Conservation (phyloP, 2,329 filamentous ascomycete species). For the Sporothrix schenckii region DNA sequence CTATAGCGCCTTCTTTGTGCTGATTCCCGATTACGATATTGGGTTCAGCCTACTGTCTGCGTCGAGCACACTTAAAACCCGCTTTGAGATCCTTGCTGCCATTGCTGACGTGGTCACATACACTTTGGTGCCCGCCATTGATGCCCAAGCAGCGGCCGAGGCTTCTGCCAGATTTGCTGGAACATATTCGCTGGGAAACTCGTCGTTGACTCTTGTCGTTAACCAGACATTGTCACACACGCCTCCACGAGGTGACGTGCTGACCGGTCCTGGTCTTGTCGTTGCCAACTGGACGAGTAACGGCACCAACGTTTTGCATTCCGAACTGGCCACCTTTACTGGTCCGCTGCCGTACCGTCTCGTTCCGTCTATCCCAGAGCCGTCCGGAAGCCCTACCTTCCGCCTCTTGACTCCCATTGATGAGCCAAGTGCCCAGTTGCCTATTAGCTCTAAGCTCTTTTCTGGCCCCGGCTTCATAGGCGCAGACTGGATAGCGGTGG, state of each 20-base stretch:
- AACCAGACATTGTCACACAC: constrained; percentile 38
- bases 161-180: constrained; percentile 43
- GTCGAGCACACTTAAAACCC: constrained; percentile 16
- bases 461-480: constrained; percentile 10
- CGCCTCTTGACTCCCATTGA: constrained; percentile 16
- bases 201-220: constrained; percentile 45
- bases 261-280: constrained; percentile 44
- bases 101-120: constrained; percentile 42
- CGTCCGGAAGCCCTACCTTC: not conserved
- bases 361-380: not conserved
- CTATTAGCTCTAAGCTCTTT: constrained; percentile 7
- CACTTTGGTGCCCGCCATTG: constrained; percentile 48
- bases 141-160: constrained; percentile 48
- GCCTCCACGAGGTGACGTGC: not conserved
- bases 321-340: constrained; percentile 30
- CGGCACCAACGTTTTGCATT: constrained; percentile 46
- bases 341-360: constrained; percentile 30
- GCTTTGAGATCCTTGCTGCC: constrained; percentile 23
- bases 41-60: constrained; percentile 48
- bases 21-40: constrained; percentile 53
- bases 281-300: constrained; percentile 48
- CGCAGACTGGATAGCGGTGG: constrained; percentile 44
- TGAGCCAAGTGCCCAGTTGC: constrained; percentile 6
- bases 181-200: constrained; percentile 47
- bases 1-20: constrained; percentile 47